Conservation (phyloP, 805 yeast species). For the Pichia insulana region DNA sequence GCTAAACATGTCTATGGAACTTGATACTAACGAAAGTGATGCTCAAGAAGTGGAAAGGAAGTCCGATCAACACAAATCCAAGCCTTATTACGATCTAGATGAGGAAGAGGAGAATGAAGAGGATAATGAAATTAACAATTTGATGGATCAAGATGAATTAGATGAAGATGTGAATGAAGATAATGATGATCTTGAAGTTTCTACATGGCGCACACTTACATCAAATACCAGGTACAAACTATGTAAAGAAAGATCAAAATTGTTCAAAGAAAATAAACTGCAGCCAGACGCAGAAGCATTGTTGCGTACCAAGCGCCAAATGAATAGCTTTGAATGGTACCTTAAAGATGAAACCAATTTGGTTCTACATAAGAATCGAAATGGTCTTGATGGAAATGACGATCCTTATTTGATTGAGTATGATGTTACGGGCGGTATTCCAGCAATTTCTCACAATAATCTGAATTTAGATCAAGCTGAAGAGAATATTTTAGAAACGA, state of each 20-base stretch:
- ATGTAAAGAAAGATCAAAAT: slow-evolving; percentile 55
- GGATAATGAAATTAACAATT: slow-evolving; percentile 1
- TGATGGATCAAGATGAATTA: slow-evolving; percentile 1
- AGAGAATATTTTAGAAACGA: slow-evolving; percentile 33
- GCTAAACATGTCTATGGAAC: neutral
- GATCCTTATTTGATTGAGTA: slow-evolving; percentile 71
- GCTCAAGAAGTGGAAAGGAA: neutral
- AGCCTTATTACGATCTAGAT: slow-evolving; percentile 16
- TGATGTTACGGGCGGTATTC: slow-evolving; percentile 74
- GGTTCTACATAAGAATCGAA: slow-evolving; percentile 28
- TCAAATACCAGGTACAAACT: slow-evolving; percentile 72
- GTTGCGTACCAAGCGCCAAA: slow-evolving; percentile 53
- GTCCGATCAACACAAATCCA: slow-evolving; percentile 14
- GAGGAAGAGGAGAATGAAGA: slow-evolving; percentile 14
- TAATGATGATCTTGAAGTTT: slow-evolving; percentile 55
- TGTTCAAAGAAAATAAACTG: slow-evolving; percentile 53
- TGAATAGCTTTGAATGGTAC: slow-evolving; percentile 52
- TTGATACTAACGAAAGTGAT: neutral
- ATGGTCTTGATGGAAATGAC: slow-evolving; percentile 42
- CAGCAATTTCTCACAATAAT: slow-evolving; percentile 51
- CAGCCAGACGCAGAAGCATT: slow-evolving; percentile 65
- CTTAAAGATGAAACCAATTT: slow-evolving; percentile 28
- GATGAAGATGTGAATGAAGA: slow-evolving; percentile 18
- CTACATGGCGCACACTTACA: slow-evolving; percentile 77
- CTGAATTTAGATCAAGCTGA: slow-evolving; percentile 37